Evolutionary conservation across 768 basidiomycete species (phyloP).

Genomic region (Lyophyllum decastes): DNA sequence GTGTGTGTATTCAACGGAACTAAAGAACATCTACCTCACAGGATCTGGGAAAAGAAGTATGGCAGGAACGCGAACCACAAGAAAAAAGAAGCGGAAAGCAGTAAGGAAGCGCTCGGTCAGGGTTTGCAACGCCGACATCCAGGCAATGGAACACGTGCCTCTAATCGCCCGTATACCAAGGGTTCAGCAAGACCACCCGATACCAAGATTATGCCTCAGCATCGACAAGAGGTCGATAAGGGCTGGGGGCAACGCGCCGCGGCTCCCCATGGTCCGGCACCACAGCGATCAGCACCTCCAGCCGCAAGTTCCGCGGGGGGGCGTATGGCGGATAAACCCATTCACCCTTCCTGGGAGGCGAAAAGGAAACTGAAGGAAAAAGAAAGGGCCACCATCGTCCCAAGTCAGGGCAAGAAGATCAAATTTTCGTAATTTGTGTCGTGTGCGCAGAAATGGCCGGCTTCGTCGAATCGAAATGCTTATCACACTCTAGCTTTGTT

Average conservation of each 20-base stretch:
- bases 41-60: constrained; percentile 98
- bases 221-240: constrained; percentile 22
- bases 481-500: not conserved
- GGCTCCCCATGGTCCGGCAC: constrained; percentile 1
- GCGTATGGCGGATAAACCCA: constrained; percentile 34
- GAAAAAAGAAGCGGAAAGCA: constrained; percentile 52
- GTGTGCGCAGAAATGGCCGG: constrained; percentile 9
- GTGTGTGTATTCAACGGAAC: not conserved
- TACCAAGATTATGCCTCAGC: constrained; percentile 18
- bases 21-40: constrained; percentile 33
- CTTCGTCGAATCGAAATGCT: constrained; percentile 1
- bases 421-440: constrained; percentile 44
- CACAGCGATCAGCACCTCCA: constrained; percentile 1
- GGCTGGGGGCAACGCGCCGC: constrained; percentile 28
- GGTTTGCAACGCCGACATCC: constrained; percentile 4
- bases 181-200: not conserved
- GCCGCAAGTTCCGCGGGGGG: constrained; percentile 5
- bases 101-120: not conserved
- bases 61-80: constrained; percentile 91
- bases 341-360: constrained; percentile 98
- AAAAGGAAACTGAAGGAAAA: constrained; percentile 80
- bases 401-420: constrained; percentile 86
- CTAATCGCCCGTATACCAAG: not conserved
- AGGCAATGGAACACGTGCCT: not conserved
- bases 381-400: constrained; percentile 58